These are phyloP conservation scores for Drechslerella stenobrocha DNA, from an alignment of 2,329 filamentous ascomycete genomes.

Conservation along the genomic window DNA sequence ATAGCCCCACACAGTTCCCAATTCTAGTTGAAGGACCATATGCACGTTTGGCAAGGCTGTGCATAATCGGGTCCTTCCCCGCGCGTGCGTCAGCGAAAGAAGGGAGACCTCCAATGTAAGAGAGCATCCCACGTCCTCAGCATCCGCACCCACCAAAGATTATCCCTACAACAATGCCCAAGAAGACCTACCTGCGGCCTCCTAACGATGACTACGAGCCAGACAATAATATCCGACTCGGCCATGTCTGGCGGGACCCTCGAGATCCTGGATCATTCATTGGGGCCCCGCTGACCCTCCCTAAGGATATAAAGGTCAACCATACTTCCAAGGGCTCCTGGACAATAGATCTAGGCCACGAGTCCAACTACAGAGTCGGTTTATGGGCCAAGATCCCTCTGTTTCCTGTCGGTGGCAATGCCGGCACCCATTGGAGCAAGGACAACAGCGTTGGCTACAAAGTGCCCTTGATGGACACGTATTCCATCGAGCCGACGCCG, in stretches of 20 bases:
- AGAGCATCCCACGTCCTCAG: too few relatives aligned
- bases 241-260: conserved; percentile 10
- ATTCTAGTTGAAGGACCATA: too few relatives aligned
- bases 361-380: background rate
- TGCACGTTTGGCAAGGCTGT: too few relatives aligned
- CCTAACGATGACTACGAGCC: conserved; percentile 15
- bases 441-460: background rate
- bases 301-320: conserved; percentile 3
- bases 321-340: conserved; percentile 7
- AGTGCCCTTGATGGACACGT: conserved; percentile 5
- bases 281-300: background rate
- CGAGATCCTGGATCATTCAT: conserved; percentile 6
- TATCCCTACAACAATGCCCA: too few relatives aligned
- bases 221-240: conserved; percentile 3
- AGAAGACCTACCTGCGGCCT: conserved; percentile 7
- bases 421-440: background rate
- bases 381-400: conserved; percentile 5
- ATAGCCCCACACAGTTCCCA: too few relatives aligned
- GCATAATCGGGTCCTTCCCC: too few relatives aligned
- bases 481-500: conserved; percentile 13
- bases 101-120: too few relatives aligned
- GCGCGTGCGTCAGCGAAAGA: too few relatives aligned
- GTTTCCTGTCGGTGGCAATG: background rate
- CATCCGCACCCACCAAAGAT: too few relatives aligned
- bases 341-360: conserved; percentile 4